Conservation (phyloP, 768 basidiomycete genomes). For the Rhodosporidiobolus odoratus region DNA sequence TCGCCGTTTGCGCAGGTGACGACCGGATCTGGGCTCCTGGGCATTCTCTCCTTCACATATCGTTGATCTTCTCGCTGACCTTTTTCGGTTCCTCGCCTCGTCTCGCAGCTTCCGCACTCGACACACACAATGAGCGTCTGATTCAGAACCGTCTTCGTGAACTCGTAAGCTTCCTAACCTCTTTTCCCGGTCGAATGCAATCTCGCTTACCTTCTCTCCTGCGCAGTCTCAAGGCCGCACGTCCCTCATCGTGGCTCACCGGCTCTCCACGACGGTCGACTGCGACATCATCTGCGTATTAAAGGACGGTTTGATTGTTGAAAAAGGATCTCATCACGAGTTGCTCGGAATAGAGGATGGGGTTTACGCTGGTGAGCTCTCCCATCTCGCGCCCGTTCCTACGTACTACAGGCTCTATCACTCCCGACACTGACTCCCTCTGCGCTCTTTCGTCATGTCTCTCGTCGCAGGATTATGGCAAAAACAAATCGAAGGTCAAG, state of each 20-base stretch:
- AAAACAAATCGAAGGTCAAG: conserved; percentile 29
- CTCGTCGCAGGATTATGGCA: conserved; percentile 15
- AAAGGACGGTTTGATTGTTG: conserved; percentile 80
- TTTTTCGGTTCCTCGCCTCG: too few relatives aligned
- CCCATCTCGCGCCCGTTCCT: too few relatives aligned
- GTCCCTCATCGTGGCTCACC: conserved; percentile 34
- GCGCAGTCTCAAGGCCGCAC: conserved; percentile 38
- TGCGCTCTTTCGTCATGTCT: not conserved
- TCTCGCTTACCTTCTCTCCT: conserved; percentile 62
- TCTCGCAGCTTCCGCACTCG: conserved; percentile 56
- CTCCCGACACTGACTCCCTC: not conserved
- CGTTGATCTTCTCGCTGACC: not conserved
- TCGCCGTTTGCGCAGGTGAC: too few relatives aligned
- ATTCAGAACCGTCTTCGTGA: conserved; percentile 83
- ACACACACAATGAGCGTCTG: conserved; percentile 83
- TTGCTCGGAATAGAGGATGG: conserved; percentile 25
- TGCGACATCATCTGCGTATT: conserved; percentile 80
- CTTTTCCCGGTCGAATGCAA: conserved; percentile 62
- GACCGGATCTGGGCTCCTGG: too few relatives aligned
- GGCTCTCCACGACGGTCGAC: conserved; percentile 55
- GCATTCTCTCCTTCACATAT: not conserved
- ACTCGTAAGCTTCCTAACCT: conserved; percentile 52
- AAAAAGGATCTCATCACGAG: conserved; percentile 55
- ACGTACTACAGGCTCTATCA: too few relatives aligned
- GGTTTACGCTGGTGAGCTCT: conserved; percentile 27